A percentile compares a stretch with the other conserved stretches of the same genome.
Evolutionary conservation across 2,329 filamentous ascomycete species (phyloP).

Genomic region (Trichoderma sp.): DNA sequence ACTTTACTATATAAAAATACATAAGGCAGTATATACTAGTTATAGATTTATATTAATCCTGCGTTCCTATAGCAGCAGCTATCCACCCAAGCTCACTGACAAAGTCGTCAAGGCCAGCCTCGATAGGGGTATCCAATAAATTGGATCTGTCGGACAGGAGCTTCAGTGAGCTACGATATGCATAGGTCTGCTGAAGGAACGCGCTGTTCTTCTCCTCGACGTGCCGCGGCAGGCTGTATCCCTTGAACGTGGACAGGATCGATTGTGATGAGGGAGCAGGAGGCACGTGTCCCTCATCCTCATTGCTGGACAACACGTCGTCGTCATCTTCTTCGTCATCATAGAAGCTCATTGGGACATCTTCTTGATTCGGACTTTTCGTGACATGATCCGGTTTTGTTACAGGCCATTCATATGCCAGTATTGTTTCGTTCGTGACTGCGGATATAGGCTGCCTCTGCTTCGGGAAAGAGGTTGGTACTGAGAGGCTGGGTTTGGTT

Average conservation of each 20-base stretch:
- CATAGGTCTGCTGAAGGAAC: constrained; percentile 32
- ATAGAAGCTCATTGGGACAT: constrained; percentile 51
- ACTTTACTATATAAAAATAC: too few species aligned
- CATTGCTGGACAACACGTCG: constrained; percentile 43
- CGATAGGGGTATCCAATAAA: constrained; percentile 42
- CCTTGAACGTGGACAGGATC: constrained; percentile 35
- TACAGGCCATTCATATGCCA: constrained; percentile 35
- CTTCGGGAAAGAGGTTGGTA: not conserved
- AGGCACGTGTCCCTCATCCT: constrained; percentile 38
- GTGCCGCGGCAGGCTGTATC: constrained; percentile 53
- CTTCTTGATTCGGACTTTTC: constrained; percentile 45
- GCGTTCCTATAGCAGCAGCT: constrained; percentile 48
- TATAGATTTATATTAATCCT: too few species aligned
- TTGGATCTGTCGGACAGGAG: constrained; percentile 35
- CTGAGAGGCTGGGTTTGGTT: not conserved
- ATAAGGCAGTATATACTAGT: not conserved
- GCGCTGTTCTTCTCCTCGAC: constrained; percentile 33
- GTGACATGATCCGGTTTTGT: constrained; percentile 26
- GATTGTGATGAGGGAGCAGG: not conserved
- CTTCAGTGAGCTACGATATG: constrained; percentile 34
- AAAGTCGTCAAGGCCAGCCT: constrained; percentile 47
- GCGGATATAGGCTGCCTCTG: constrained; percentile 24
- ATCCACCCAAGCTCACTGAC: constrained; percentile 56
- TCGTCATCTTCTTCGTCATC: constrained; percentile 49
- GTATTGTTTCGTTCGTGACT: not conserved